Conservation (phyloP, 257 asterid species). For the Rehmannia glutinosa region DNA sequence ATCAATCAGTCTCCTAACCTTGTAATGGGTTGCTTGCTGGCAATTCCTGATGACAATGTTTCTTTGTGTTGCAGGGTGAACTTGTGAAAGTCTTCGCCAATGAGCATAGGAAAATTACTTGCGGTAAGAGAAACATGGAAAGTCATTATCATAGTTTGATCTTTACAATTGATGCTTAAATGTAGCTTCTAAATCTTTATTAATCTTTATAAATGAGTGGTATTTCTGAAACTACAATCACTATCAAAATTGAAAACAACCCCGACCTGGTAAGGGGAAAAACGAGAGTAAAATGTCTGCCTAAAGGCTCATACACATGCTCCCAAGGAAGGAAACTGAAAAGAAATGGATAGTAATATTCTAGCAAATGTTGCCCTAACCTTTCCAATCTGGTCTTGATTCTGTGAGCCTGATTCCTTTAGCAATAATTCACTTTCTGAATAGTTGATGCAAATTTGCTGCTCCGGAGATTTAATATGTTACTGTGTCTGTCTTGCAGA, state of each 20-base stretch:
- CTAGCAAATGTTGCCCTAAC: background rate
- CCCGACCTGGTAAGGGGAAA: background rate
- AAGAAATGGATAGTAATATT: background rate
- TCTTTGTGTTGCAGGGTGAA: slow-evolving; percentile 73
- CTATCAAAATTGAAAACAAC: background rate
- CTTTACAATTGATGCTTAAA: slow-evolving; percentile 12
- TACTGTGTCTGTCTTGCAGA: slow-evolving; percentile 44
- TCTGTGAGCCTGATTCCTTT: background rate
- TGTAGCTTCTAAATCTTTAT: slow-evolving; percentile 4
- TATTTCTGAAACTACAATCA: slow-evolving; percentile 1
- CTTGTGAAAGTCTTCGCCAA: slow-evolving; percentile 92
- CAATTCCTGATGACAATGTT: slow-evolving; percentile 26
- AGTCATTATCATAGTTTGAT: slow-evolving; percentile 16
- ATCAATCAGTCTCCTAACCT: background rate
- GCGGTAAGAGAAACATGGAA: slow-evolving; percentile 51
- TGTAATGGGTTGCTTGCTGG: background rate
- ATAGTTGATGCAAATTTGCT: slow-evolving; percentile 3
- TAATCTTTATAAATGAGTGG: background rate
- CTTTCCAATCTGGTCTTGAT: slow-evolving; percentile 6
- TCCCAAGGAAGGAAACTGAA: background rate
- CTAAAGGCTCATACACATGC: background rate
- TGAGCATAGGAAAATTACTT: slow-evolving; percentile 78
- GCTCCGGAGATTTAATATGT: slow-evolving; percentile 8
- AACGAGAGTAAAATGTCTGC: background rate
- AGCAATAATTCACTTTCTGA: background rate